Evolutionary conservation across 805 yeast species (phyloP), one percentile per base, ranked within the genome.

Genomic region (Teunomyces aglyptinius): DNA sequence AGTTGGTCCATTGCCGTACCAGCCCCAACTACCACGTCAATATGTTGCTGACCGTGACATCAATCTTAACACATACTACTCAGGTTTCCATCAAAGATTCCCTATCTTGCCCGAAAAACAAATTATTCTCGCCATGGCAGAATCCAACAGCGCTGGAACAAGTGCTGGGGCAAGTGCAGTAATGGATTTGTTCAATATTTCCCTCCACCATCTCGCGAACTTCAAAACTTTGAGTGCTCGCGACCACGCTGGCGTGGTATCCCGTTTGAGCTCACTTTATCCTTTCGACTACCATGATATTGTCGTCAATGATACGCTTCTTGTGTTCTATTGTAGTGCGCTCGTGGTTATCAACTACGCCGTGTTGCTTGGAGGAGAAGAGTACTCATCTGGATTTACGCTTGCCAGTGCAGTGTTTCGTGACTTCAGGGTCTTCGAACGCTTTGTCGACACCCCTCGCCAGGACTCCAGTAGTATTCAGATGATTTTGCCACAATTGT

Each of bases 321-420:
- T 64, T 7, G 50, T 63, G 1, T 53, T 68, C 8, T 63, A 63
- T 40, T 67, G 69, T 38, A 54, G 63, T 6, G 49, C 68, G 5
- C 57, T 71, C 39, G 50, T 68, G 10, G 32, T 69, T 7, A 57
- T 82, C 26, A 83, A 83, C 56, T 85, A 82, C 55, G 65, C 81
- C 7, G 72, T 83, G 7, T 64, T 82, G 2, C 65, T 83, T 34
- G 76, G 82, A 19, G 90, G 91, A 0, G 80, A 78, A 44, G 71
- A 75, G 29, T 81, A 78, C 55, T 78, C 86, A 5, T 64, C 81
- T 33, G 82, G 84, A 1, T 68, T 85, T 24, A 73, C 81, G 3
- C 67, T 61, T 38, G 69, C 85, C 1, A 70, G 76, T 11, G 65
- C 82, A 1, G 70, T 82, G 11, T 78, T 83, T 56, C 80, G 80